A percentile compares a stretch with the other conserved stretches of the same genome.
Evolutionary conservation across 2,329 filamentous ascomycete genomes (phyloP).

Genomic region (Alternaria gaisen): DNA sequence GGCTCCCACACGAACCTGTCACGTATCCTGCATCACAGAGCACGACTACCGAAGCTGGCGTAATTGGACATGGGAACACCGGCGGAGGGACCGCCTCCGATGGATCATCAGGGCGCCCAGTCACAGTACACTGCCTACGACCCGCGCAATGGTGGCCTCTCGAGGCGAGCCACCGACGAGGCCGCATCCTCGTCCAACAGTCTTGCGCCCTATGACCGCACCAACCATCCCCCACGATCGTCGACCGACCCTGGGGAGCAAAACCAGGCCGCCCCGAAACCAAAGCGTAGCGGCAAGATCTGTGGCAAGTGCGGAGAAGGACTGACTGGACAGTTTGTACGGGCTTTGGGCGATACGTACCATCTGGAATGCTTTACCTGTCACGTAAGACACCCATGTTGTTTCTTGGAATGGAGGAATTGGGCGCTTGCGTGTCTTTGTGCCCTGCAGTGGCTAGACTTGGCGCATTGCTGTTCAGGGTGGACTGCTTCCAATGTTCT

Average conservation of each 20-base stretch:
- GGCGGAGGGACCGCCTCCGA: constrained; percentile 47
- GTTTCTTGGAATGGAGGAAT: not conserved
- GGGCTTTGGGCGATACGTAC: constrained; percentile 90
- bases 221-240: constrained; percentile 35
- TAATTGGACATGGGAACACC: constrained; percentile 45
- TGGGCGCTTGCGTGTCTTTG: not conserved
- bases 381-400: constrained; percentile 65
- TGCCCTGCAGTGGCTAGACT: not conserved
- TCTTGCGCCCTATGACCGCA: constrained; percentile 35
- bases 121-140: constrained; percentile 42
- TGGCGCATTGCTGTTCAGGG: not conserved
- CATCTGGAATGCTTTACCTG: constrained; percentile 99
- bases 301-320: constrained; percentile 88
- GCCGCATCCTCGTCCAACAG: constrained; percentile 32
- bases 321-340: constrained; percentile 93
- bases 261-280: constrained; percentile 34
- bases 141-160: constrained; percentile 43
- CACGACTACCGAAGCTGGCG: constrained; percentile 33
- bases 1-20: constrained; percentile 15
- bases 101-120: constrained; percentile 41
- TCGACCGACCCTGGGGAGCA: constrained; percentile 43
- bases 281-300: constrained; percentile 50
- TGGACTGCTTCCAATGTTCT: not conserved
- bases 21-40: constrained; percentile 8
- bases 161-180: constrained; percentile 44